Percentiles rank a stretch among this genome's conserved stretches.
These are phyloP conservation scores for Bryopsis sp. DNA, from an alignment of 139 green algal species.

Conservation along the genomic window DNA sequence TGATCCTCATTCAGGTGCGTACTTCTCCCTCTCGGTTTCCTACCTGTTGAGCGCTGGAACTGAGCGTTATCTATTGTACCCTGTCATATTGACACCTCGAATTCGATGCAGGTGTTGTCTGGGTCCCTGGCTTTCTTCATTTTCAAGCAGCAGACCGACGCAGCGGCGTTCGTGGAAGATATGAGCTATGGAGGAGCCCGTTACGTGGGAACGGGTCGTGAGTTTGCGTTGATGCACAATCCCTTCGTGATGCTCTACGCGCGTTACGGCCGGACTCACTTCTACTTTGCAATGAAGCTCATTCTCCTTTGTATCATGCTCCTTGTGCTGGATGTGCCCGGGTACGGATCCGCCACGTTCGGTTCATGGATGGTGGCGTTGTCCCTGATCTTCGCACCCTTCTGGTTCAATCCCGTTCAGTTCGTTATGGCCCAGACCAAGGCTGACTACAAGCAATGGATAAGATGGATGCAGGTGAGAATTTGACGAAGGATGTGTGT, in stretches of 20 bases:
- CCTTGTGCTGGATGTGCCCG: constrained; percentile 26
- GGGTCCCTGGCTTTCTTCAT: constrained; percentile 62
- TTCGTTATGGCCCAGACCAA: constrained; percentile 31
- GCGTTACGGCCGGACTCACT: constrained; percentile 50
- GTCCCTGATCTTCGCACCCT: constrained; percentile 52
- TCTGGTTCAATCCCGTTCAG: constrained; percentile 69
- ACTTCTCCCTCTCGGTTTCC: constrained; percentile 1
- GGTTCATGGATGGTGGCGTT: constrained; percentile 55
- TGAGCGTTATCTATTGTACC: constrained; percentile 1
- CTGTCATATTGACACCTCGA: constrained; percentile 17
- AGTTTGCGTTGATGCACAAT: constrained; percentile 66
- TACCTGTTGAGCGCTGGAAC: background rate
- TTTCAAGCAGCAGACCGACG: constrained; percentile 55
- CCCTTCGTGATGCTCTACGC: constrained; percentile 43
- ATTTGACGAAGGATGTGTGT: background rate
- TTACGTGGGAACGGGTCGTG: constrained; percentile 76
- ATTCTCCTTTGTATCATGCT: constrained; percentile 48
- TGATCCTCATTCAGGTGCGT: constrained; percentile 38
- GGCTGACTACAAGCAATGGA: constrained; percentile 17
- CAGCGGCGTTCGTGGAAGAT: constrained; percentile 47
- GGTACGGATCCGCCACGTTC: constrained; percentile 45
- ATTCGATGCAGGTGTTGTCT: constrained; percentile 25
- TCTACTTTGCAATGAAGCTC: constrained; percentile 61
- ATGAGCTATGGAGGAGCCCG: constrained; percentile 54
- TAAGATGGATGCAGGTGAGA: constrained; percentile 16